phyloP scores from a whole-genome alignment of 495 filamentous ascomycete genomes.

The Aspergillus cavernicola region DNA sequence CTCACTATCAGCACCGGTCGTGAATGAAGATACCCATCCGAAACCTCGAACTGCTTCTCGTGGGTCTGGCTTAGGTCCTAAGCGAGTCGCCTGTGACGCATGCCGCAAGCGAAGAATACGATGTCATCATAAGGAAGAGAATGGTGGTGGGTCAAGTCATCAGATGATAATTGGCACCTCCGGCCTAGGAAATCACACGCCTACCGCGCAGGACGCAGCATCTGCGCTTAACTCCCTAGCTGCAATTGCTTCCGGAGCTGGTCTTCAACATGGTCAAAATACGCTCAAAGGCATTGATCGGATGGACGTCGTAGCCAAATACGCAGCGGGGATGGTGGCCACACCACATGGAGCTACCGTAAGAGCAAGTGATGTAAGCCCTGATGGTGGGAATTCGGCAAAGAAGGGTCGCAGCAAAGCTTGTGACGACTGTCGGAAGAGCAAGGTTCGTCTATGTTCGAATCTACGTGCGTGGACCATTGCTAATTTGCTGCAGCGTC shows the following conservation, averaged over 20 bases:
- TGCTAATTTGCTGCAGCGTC: conserved; percentile 46
- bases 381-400: conserved; percentile 31
- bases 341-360: conserved; percentile 28
- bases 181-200: conserved; percentile 30
- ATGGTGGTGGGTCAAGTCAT: conserved; percentile 24
- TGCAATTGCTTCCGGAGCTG: conserved; percentile 40
- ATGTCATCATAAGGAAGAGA: conserved; percentile 52
- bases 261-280: conserved; percentile 26
- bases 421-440: conserved; percentile 63
- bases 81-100: conserved; percentile 52
- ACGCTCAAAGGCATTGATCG: conserved; percentile 22
- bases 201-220: conserved; percentile 43
- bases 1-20: conserved; percentile 8
- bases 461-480: background rate
- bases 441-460: conserved; percentile 51
- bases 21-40: conserved; percentile 28
- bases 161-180: conserved; percentile 30
- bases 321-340: conserved; percentile 25
- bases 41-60: conserved; percentile 34
- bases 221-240: conserved; percentile 44
- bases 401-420: conserved; percentile 60
- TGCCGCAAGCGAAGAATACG: conserved; percentile 52
- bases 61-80: conserved; percentile 45
- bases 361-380: conserved; percentile 32
- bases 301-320: conserved; percentile 29